A percentile compares a stretch with the other conserved stretches of the same genome.
These are phyloP conservation scores for Narthecium ossifragum DNA, from an alignment of 106 monocot species.

Conservation along the genomic window DNA sequence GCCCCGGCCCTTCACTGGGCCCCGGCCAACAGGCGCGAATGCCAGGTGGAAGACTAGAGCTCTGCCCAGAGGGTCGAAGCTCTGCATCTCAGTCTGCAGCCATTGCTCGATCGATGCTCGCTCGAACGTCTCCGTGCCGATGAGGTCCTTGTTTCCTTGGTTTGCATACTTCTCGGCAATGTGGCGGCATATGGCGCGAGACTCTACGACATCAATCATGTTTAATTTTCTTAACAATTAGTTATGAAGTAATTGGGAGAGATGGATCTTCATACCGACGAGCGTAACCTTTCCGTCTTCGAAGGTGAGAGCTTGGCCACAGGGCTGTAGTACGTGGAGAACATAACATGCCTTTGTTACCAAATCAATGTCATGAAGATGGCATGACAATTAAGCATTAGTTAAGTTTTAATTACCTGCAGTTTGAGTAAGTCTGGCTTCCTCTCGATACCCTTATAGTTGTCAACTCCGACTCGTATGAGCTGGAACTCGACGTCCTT, in stretches of 20 bases:
- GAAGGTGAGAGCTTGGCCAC: slow-evolving; percentile 43
- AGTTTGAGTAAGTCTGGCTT: slow-evolving; percentile 50
- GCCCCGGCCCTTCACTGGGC: slow-evolving; percentile 12
- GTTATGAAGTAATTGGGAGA: not conserved
- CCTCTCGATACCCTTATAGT: slow-evolving; percentile 24
- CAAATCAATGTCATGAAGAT: not conserved
- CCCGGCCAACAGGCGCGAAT: slow-evolving; percentile 5
- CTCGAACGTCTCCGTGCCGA: slow-evolving; percentile 23
- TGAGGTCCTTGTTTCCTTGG: slow-evolving; percentile 18
- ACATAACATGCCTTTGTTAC: not conserved
- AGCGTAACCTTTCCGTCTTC: slow-evolving; percentile 25
- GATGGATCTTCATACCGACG: slow-evolving; percentile 21
- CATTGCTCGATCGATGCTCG: slow-evolving; percentile 32
- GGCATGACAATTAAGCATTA: not conserved
- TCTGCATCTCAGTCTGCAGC: slow-evolving; percentile 26
- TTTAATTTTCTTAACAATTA: not conserved
- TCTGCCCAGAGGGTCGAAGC: slow-evolving; percentile 24
- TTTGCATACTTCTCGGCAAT: slow-evolving; percentile 20
- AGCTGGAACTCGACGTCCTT: slow-evolving; percentile 69
- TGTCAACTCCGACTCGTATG: slow-evolving; percentile 51
- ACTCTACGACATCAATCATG: slow-evolving; percentile 14
- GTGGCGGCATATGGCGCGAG: slow-evolving; percentile 33
- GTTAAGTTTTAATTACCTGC: slow-evolving; percentile 20
- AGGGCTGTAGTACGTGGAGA: slow-evolving; percentile 18
- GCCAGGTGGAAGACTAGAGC: slow-evolving; percentile 21